phyloP scores from a whole-genome alignment of 495 filamentous ascomycete species.

The Neurospora sp. region DNA sequence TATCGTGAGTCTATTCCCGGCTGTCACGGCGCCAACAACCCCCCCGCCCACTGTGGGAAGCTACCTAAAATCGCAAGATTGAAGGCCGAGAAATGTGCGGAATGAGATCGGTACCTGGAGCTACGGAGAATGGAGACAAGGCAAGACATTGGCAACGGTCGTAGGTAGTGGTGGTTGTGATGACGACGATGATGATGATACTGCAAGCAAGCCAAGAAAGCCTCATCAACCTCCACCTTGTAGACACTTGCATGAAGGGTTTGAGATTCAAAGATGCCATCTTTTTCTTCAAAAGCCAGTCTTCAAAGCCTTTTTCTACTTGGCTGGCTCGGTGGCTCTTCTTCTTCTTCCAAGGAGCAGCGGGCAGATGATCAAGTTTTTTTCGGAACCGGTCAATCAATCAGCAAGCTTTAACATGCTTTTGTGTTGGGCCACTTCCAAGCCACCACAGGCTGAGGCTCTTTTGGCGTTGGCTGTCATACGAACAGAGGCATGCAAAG shows the following conservation, averaged over 20 bases:
- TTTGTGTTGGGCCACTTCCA: not conserved
- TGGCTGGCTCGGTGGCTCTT: not conserved
- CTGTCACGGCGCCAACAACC: not conserved
- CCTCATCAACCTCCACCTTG: not conserved
- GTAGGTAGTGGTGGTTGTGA: not conserved
- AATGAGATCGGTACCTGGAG: not conserved
- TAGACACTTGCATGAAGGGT: not conserved
- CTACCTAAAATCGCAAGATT: not conserved
- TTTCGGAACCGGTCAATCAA: not conserved
- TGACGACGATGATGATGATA: not conserved
- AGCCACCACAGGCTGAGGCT: not conserved
- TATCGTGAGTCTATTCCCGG: not conserved
- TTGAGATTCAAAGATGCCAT: not conserved
- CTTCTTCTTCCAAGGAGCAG: not conserved
- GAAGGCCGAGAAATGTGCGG: not conserved
- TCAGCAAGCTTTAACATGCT: not conserved
- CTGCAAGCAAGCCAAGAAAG: not conserved
- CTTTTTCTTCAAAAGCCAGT: not conserved
- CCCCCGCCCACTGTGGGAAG: not conserved
- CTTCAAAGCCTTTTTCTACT: not conserved
- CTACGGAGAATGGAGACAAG: not conserved
- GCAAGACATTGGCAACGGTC: not conserved
- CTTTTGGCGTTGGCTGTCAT: not conserved
- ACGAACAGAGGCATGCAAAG: not conserved
- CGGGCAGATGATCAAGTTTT: not conserved